Conservation (phyloP, 129 eudicot species). For the Lactuca saligna region DNA sequence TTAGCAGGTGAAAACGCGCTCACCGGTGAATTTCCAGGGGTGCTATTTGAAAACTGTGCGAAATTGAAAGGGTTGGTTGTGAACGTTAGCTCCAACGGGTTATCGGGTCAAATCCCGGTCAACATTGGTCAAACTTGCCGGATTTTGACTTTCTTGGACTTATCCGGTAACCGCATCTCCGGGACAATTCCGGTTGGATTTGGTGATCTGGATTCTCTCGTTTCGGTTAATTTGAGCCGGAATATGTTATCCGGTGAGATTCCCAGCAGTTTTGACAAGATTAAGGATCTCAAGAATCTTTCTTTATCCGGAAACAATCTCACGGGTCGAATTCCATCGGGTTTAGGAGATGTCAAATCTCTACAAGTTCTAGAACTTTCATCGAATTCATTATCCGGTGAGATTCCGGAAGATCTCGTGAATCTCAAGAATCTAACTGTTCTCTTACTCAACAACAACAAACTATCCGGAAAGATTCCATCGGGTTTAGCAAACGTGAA, state of each 20-base stretch:
- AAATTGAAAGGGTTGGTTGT: slow-evolving; percentile 46
- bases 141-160: slow-evolving; percentile 48
- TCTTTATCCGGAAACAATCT: slow-evolving; percentile 58
- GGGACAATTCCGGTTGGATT: slow-evolving; percentile 55
- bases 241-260: slow-evolving; percentile 53
- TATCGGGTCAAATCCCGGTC: slow-evolving; percentile 57
- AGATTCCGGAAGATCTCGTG: slow-evolving; percentile 59
- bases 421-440: slow-evolving; percentile 45
- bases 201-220: slow-evolving; percentile 51
- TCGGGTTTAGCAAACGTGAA: slow-evolving; percentile 47
- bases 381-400: slow-evolving; percentile 58
- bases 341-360: slow-evolving; percentile 52
- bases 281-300: slow-evolving; percentile 49
- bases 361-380: slow-evolving; percentile 64
- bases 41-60: slow-evolving; percentile 52
- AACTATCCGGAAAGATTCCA: slow-evolving; percentile 63
- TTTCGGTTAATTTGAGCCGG: slow-evolving; percentile 60
- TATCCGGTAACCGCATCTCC: slow-evolving; percentile 47
- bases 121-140: slow-evolving; percentile 49
- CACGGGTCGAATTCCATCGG: slow-evolving; percentile 54
- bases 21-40: slow-evolving; percentile 53
- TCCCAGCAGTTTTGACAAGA: slow-evolving; percentile 52
- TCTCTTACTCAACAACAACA: slow-evolving; percentile 67
- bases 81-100: slow-evolving; percentile 51
- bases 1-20: slow-evolving; percentile 62